Evolutionary conservation across 139 green algal genomes (phyloP).

Genomic region (Coelastrella sp.): DNA sequence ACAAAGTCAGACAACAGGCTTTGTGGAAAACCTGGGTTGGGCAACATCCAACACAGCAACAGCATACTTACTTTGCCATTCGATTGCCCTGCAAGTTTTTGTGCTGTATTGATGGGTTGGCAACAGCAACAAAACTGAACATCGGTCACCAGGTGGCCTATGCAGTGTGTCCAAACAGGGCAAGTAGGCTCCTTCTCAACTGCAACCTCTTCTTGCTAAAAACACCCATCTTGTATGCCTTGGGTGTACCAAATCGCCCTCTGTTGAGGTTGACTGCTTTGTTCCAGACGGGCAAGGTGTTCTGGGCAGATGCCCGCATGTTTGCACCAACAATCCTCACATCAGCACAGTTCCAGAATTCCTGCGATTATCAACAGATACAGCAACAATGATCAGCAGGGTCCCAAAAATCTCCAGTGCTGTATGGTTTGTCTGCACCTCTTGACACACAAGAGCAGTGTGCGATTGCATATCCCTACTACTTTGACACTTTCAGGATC

Average conservation of each 20-base stretch:
- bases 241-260: neutral
- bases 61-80: too few species aligned
- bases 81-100: too few species aligned
- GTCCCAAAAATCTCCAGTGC: too few species aligned
- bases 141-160: neutral
- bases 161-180: neutral
- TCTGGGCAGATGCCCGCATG: neutral
- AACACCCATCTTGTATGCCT: constrained; percentile 1
- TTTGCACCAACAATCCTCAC: constrained; percentile 18
- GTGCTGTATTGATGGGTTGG: too few species aligned
- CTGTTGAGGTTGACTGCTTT: neutral
- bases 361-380: neutral
- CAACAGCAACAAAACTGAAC: too few species aligned
- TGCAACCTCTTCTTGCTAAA: neutral
- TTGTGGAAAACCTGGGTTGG: too few species aligned
- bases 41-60: too few species aligned
- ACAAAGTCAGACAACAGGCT: too few species aligned
- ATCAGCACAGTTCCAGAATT: constrained; percentile 48
- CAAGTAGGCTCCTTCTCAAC: neutral
- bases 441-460: too few species aligned
- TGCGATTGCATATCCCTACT: too few species aligned
- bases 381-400: neutral
- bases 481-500: too few species aligned
- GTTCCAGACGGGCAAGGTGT: neutral
- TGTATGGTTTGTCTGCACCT: too few species aligned